phyloP scores from a whole-genome alignment of 176 grass and related monocot genomes.

The Aegilops tauschii region DNA sequence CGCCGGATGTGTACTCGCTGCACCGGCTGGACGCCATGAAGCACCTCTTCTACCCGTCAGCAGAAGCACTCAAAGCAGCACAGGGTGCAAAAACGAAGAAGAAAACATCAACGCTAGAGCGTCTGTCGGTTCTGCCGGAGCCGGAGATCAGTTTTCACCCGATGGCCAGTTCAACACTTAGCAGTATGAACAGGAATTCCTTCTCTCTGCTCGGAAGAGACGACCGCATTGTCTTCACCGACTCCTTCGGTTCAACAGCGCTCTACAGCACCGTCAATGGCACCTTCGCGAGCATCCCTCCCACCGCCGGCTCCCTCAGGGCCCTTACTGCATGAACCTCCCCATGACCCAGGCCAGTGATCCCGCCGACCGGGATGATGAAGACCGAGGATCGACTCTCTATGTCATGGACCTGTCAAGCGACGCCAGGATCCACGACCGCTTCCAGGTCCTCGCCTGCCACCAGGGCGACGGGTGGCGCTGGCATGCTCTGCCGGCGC shows the following conservation, averaged over 20 bases:
- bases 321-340: background rate
- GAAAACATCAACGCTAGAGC: background rate
- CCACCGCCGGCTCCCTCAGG: background rate
- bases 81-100: background rate
- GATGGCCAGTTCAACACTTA: background rate
- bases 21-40: background rate
- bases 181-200: background rate
- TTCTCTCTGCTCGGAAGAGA: background rate
- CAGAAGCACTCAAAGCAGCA: background rate
- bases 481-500: background rate
- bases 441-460: background rate
- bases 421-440: too few species aligned
- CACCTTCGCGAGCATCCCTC: background rate
- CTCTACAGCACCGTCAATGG: background rate
- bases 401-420: background rate
- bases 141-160: background rate
- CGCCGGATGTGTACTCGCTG: background rate
- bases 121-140: too few species aligned
- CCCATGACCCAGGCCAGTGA: background rate
- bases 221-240: background rate
- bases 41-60: background rate
- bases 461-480: background rate
- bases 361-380: fast-evolving
- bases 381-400: background rate
- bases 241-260: background rate